Evolutionary conservation across 2,329 filamentous ascomycete species (phyloP), one percentile per base, ranked within the genome.

Genomic region (Domatiomyces globalis): DNA sequence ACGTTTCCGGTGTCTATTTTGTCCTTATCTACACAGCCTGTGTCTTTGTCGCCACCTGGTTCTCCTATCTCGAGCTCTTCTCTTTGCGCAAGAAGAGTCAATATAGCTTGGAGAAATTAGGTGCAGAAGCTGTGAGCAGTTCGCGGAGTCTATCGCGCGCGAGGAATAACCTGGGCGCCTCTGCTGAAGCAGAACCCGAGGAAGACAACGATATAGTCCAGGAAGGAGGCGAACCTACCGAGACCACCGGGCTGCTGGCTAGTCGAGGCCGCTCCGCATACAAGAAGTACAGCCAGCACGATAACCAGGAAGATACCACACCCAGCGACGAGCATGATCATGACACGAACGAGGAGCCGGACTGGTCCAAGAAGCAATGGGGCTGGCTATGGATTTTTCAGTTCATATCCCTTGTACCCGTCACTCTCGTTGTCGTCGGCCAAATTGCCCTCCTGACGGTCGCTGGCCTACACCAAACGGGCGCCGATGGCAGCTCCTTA

Each of bases 381-480:
- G 79, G 76, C 45, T 95, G 85, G 84, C 81, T 85, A 17, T 98
- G 92, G 92, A 67, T 92, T 43, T 60, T 94, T 17, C 89, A 98
- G 62, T 83, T 95, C 57, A 71, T 96, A 2, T 64, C 95, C 15
- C 71, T 94, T 8, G 85, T 80, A 0, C 88, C 89, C 0, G 78
- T 95, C 49, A 79, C 83, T 46, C 72, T 95, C 45, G 82, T 92
- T 54, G 66, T 96, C 18, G 69, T 86, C 15, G 86, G 82, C 1
- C 87, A 94, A 62, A 74, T 89, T 22, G 84, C 78, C 1, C 74
- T 96, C 2, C 69, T 90, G 10, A 65, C 87, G 15, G 85, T 83
- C 4, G 78, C 82, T 33, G 80, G 85, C 1, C 73, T 88, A 18
- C 75, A 82, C 53, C 89, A 95, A 67, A 95, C 88, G 0, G 84